Percentiles rank a stretch among this genome's conserved stretches.
These are phyloP conservation scores for Neoscytalidium dimidiatum DNA, from an alignment of 2,329 filamentous ascomycete species.

Conservation along the genomic window DNA sequence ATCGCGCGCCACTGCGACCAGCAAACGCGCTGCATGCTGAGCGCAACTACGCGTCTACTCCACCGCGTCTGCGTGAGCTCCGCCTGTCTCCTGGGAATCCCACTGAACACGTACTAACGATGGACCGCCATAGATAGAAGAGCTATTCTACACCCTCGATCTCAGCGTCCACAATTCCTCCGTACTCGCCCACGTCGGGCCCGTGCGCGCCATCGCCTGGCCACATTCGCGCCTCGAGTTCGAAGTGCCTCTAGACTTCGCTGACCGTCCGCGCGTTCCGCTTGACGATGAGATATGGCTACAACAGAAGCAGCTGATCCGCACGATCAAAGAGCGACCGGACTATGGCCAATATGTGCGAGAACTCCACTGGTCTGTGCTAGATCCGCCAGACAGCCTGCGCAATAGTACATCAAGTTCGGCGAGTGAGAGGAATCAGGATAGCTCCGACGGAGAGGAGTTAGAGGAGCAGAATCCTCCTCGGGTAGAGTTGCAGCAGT, in stretches of 20 bases:
- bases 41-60: neutral
- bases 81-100: too few relatives aligned
- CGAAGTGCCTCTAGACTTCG: neutral
- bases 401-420: neutral
- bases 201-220: neutral
- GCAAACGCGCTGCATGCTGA: neutral
- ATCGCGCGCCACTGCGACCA: neutral
- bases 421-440: neutral
- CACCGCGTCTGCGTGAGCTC: neutral
- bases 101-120: neutral
- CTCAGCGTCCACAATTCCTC: neutral
- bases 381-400: neutral
- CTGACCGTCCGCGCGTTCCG: neutral
- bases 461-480: neutral
- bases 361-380: neutral
- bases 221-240: neutral
- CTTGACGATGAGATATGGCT: neutral
- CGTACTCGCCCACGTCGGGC: neutral
- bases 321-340: neutral
- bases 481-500: neutral
- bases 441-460: neutral
- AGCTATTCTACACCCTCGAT: neutral
- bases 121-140: neutral
- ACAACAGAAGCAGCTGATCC: neutral
- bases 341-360: neutral